Percentiles rank a stretch among this genome's conserved stretches.
These are phyloP conservation scores for Suillus lakei DNA, from an alignment of 768 basidiomycete genomes.

Conservation along the genomic window DNA sequence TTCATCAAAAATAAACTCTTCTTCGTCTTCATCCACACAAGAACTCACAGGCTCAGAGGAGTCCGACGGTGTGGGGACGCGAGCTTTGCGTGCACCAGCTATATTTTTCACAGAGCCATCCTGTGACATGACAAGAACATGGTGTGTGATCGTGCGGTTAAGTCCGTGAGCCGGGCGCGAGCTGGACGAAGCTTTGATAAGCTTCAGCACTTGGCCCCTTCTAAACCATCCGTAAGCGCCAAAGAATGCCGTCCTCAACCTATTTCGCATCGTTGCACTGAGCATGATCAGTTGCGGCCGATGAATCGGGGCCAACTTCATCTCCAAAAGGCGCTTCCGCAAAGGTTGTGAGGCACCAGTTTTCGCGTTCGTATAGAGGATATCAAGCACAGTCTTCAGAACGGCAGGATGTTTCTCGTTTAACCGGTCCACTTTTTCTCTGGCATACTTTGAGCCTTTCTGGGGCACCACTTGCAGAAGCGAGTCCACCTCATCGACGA, in stretches of 20 bases:
- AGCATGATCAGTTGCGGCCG: constrained; percentile 67
- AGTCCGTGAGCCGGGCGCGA: constrained; percentile 31
- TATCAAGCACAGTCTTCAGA: constrained; percentile 62
- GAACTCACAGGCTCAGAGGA: constrained; percentile 1
- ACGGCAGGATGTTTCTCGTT: constrained; percentile 58
- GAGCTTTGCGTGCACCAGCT: constrained; percentile 42
- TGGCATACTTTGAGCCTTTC: constrained; percentile 43
- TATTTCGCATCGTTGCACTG: constrained; percentile 70
- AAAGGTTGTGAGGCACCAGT: neutral
- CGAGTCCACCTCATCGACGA: constrained; percentile 80
- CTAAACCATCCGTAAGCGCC: constrained; percentile 64
- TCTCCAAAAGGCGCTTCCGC: constrained; percentile 16
- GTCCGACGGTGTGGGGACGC: neutral
- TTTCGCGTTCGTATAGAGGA: constrained; percentile 50
- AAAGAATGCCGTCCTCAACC: constrained; percentile 45
- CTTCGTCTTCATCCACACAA: neutral
- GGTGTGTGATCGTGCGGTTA: constrained; percentile 46
- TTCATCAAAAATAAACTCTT: constrained; percentile 28
- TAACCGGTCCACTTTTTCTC: constrained; percentile 45
- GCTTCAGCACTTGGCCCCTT: constrained; percentile 39
- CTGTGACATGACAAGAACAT: constrained; percentile 64
- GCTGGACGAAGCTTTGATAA: constrained; percentile 31
- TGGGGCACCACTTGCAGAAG: constrained; percentile 59
- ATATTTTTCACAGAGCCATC: constrained; percentile 60
- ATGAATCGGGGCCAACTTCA: constrained; percentile 13